Evolutionary conservation across 2,329 filamentous ascomycete genomes (phyloP).

Genomic region (Penicillium sp.): DNA sequence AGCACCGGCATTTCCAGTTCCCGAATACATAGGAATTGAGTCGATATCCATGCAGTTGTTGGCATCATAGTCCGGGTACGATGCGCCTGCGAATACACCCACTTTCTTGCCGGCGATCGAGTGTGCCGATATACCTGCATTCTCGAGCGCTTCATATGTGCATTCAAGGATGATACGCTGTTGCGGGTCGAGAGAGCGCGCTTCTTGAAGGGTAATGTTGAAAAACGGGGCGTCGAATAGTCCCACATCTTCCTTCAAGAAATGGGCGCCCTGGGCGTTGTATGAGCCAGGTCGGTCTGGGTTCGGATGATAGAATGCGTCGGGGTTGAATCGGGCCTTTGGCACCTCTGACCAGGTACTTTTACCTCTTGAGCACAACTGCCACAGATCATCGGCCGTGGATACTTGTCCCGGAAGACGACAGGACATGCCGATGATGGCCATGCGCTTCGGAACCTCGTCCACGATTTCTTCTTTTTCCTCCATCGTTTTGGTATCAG

Average conservation of each 20-base stretch:
- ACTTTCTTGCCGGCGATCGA: slow-evolving; percentile 19
- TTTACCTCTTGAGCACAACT: slow-evolving; percentile 21
- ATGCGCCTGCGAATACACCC: slow-evolving; percentile 25
- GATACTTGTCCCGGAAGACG: slow-evolving; percentile 26
- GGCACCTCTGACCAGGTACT: slow-evolving; percentile 24
- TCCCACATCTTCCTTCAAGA: slow-evolving; percentile 27
- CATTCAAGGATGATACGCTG: slow-evolving; percentile 28
- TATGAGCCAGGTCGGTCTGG: slow-evolving; percentile 22
- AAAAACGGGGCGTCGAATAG: slow-evolving; percentile 31
- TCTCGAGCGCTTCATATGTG: slow-evolving; percentile 30
- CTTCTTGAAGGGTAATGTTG: slow-evolving; percentile 27
- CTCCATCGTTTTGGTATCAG: background rate
- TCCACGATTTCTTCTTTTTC: slow-evolving; percentile 3
- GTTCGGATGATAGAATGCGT: slow-evolving; percentile 24
- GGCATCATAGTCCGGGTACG: slow-evolving; percentile 25
- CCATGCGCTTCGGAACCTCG: slow-evolving; percentile 16
- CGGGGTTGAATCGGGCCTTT: slow-evolving; percentile 22
- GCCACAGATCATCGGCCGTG: slow-evolving; percentile 25
- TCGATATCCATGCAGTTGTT: slow-evolving; percentile 23
- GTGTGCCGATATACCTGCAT: slow-evolving; percentile 25
- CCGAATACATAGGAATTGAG: slow-evolving; percentile 22
- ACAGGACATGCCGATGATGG: slow-evolving; percentile 30
- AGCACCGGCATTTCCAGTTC: slow-evolving; percentile 23
- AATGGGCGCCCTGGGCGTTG: slow-evolving; percentile 25
- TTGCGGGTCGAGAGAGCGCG: slow-evolving; percentile 26